phyloP scores from a whole-genome alignment of 192 early-diverging fungal species.

The Kickxella alabastrina region DNA sequence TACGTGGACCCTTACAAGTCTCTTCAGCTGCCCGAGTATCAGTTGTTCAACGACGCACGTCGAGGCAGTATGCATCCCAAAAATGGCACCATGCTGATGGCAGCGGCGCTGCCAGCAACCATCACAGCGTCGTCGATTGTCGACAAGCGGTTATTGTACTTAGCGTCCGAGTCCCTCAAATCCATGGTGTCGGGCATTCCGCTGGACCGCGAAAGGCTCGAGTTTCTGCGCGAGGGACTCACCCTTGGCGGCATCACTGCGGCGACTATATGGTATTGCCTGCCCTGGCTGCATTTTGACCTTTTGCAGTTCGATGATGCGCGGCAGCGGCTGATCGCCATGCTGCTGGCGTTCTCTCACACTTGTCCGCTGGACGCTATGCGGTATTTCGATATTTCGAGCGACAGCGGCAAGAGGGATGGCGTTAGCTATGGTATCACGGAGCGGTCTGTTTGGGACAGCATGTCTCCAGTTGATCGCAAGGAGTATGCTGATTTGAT shows the following conservation, averaged over 20 bases:
- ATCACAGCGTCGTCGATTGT: neutral
- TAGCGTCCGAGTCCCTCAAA: conserved; percentile 11
- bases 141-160: conserved; percentile 8
- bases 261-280: conserved; percentile 28
- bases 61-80: neutral
- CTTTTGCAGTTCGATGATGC: conserved; percentile 28
- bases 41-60: neutral
- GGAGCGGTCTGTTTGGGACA: neutral
- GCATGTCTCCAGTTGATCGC: conserved; percentile 6
- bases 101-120: neutral
- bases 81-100: neutral
- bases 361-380: conserved; percentile 31
- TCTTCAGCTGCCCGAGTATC: conserved; percentile 4
- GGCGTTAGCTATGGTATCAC: neutral
- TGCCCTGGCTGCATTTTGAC: conserved; percentile 35
- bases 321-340: conserved; percentile 24
- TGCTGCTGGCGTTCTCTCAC: conserved; percentile 18
- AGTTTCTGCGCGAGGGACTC: conserved; percentile 21
- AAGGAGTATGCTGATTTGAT: conserved; percentile 11
- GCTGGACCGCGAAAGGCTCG: conserved; percentile 37
- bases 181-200: conserved; percentile 11
- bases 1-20: conserved; percentile 34
- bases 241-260: conserved; percentile 20
- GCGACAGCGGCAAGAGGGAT: no score
- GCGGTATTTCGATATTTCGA: neutral